Evolutionary conservation across 495 filamentous ascomycete genomes (phyloP), one percentile per base, ranked within the genome.

Genomic region (Xylaria grammica): DNA sequence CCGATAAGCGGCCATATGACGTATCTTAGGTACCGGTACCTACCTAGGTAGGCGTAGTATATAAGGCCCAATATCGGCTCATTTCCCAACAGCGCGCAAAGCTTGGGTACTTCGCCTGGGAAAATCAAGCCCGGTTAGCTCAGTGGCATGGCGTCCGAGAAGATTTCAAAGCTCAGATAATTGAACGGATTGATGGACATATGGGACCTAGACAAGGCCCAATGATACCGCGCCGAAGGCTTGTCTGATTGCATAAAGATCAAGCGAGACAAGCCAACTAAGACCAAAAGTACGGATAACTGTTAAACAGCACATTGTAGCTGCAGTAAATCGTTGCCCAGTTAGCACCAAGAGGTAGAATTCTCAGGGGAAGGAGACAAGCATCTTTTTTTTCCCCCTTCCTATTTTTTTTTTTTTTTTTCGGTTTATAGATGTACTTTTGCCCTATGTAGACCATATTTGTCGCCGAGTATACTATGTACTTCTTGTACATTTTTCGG

Each of bases 81-180:
- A 17, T 3, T 8, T 13, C 2, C 17, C 26, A 59, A 48, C 26
- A 29, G 56, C 42, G 56, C 56, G 42, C 40, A 20, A 55, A 36
- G 52, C 52, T n/a, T 17, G 52, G 24, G n/a, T 20, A 40, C 52
- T 40, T 56, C 5, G 34, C 34, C 27, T 56, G 52, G n/a, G 52
- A 51, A 30, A 40, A 11, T 56, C 27, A 32, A 40, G 4, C 32
- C 52, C 52, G 6, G 13, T 3, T 56, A 42, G 34, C 52, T 40
- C 52, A 56, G 29, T 42, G 6, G 52, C 40, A 6, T 11, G 22
- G 6, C 9, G 20, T 56, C 52, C 34, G 11, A 22, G 7, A 26
- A 11, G 32, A 40, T 40, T 56, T 36, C 32, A 56, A 56, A 55
- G n/a, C n/a, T n/a, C n/a, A 6, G 24, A 32, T 24, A 13, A 51